Conservation (phyloP, 148 eudicot genomes). For the Limonium bicolor region DNA sequence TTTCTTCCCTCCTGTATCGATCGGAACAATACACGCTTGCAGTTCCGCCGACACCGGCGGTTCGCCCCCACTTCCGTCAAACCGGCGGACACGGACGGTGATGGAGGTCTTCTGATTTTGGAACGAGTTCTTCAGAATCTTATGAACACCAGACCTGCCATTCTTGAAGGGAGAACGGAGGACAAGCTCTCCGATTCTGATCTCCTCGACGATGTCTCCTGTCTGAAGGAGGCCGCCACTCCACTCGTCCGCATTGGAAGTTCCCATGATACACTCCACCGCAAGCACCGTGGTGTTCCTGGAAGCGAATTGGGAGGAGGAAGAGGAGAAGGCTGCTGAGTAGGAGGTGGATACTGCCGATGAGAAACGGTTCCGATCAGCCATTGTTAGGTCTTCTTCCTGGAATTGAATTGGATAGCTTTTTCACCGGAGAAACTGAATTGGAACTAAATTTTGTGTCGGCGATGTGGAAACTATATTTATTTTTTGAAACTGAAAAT, state of each 20-base stretch:
- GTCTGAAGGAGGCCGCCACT: slow-evolving; percentile 59
- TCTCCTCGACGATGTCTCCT: slow-evolving; percentile 70
- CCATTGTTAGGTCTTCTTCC: too few relatives aligned
- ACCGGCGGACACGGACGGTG: slow-evolving; percentile 47
- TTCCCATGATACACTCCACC: slow-evolving; percentile 59
- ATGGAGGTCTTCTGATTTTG: slow-evolving; percentile 43
- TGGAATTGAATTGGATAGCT: slow-evolving; percentile 3
- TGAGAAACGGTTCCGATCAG: background rate
- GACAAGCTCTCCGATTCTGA: slow-evolving; percentile 22
- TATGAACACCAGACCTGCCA: slow-evolving; percentile 60
- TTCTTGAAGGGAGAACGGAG: slow-evolving; percentile 45
- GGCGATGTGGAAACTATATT: too few relatives aligned
- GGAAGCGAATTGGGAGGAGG: slow-evolving; percentile 2
- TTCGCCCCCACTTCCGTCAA: slow-evolving; percentile 11
- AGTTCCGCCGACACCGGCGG: slow-evolving; percentile 25
- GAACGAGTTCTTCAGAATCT: slow-evolving; percentile 34
- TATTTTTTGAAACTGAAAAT: too few relatives aligned
- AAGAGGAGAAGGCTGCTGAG: background rate
- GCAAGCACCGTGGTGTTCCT: slow-evolving; percentile 26
- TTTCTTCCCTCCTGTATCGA: slow-evolving; percentile 32
- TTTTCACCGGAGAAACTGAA: too few relatives aligned
- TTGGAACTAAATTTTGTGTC: too few relatives aligned
- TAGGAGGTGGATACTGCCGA: background rate
- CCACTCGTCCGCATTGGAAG: slow-evolving; percentile 78
- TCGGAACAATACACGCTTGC: slow-evolving; percentile 66